Evolutionary conservation across 73 alveolate genomes (phyloP), one percentile per base, ranked within the genome.

Genomic region (Paramecium tetraurelia): DNA sequence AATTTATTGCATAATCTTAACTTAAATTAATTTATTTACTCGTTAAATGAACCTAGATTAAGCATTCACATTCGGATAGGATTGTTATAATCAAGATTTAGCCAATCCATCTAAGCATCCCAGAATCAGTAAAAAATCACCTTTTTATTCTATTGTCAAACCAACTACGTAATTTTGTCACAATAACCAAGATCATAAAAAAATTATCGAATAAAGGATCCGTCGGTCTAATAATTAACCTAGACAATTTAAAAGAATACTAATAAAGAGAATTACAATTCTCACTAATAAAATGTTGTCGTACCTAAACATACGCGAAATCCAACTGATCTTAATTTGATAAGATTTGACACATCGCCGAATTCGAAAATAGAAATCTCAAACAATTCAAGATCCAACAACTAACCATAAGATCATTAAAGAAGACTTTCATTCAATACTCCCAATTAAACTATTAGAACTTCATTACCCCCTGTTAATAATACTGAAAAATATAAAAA

Each of bases 271-370:
- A 53, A 53, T 53, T 53, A 18, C 21, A 18, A 53, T n/a, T 53
- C 69, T 53, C 69, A 53, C 2, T 53, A 53, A 53, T 53, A 18
- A 16, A 44, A 22, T 24, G 43, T 46, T 43, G 72, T 24, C 0
- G 22, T 22, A 22, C 41, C 48, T 12, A 80, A 80, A 44, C 90
- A 80, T 48, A 44, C 48, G 8, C 46, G 75, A 7, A 80, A 41
- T 80, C 90, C 90, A 21, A 44, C 90, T 22, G 90, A 80, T 44
- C 29, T 80, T 12, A 46, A 22, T 31, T 14, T 80, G 9, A 21
- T 43, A n/a, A 40, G 90, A 44, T 80, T 80, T 31, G 90, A 80
- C n/a, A 80, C 90, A 44, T 80, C 90, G 1, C 90, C 90, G 5
- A 48, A 80, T 80, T 63, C 84, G 0, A 31, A 63, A 63, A 33